Base-by-base conservation (phyloP, 2,329 filamentous ascomycete genomes). In the Didymellaceae sp. region DNA sequence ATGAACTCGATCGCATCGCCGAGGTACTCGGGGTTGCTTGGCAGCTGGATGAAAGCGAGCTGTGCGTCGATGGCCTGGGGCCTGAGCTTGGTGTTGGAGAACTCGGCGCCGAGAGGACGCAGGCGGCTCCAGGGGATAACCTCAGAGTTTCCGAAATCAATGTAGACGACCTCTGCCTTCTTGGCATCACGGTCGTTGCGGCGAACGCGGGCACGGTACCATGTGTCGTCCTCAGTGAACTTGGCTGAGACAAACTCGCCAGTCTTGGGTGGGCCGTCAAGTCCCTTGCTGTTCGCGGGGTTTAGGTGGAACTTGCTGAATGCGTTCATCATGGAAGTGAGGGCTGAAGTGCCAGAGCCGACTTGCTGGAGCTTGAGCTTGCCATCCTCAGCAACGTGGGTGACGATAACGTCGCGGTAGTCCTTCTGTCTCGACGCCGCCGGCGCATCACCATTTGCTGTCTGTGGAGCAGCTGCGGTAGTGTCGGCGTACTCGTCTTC, bases 101-200 rank as follows among this genome's bases (percentile, higher is more conserved):
- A 99, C 65, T 92, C 87, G 68, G 90, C 86, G 41, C 86, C 83
- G 39, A 99, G 83, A n/a, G 91, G 81, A 21, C 94, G 89, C 33
- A 99, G 85, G 60, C 84, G 82, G 18, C 86, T 83, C 91, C 93
- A 99, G 0, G 92, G 84, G 49, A 96, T 81, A 68, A 86, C 88
- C 76, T 99, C 94, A 46, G 85, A 88, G 81, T 99, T 99, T 65
- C 94, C 94, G 74, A 95, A 99, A 78, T 99, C 94, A 56, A 99
- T 85, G 76, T 96, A 99, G 35, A 95, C 78, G 20, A 99, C 88
- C 74, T 99, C 94, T 18, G 91, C 88, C 63, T 89, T 86, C 82
- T 82, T 91, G 66, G 87, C 87, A 7, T 92, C 83, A 55, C 94
- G 91, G 77, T 99, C 94, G 75, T 97, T 97, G 70, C 92, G 86